Evolutionary conservation across 2,329 filamentous ascomycete genomes (phyloP), one percentile per base, ranked within the genome.

Genomic region (Pseudogymnoascus sp.): DNA sequence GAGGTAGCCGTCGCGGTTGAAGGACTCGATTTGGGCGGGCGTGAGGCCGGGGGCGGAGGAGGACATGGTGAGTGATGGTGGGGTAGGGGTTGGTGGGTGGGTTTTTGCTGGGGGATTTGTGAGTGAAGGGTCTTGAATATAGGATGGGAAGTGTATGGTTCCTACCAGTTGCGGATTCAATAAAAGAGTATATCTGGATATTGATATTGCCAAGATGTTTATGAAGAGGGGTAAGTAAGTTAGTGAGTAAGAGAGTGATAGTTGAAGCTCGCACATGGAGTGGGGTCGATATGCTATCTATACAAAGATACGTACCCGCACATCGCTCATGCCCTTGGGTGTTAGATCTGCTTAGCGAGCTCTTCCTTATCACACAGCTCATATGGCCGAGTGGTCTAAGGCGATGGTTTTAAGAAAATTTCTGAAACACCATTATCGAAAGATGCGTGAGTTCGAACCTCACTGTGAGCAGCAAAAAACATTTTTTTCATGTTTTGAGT

Each of bases 1-100:
- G 65, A 97, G 87, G 78, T 96, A 97, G 77, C 95, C 95, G 78
- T 97, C 90, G 61, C 84, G 80, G 69, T 88, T 75, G 80, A 96
- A 97, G 71, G 82, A 80, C 60, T 82, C 74, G 57, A 95, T 78
- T 73, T 97, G 92, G 33, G 83, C 80, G 47, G 85, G 76, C 15
- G 87, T 88, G 64, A 97, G 88, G 64, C 88, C 88, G 10, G 17
- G 19, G 8, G 57, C 11, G 21, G 21, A 31, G 21, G 21, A 31
- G 35, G 31, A 36, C 57, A 40, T 60, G 31, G 36, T 60, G 21
- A 36, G 36, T 60, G 21, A 36, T 38, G 57, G 57, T 2, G 31
- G 57, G 31, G n/a, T 17, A 5, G 23, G 57, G 60, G 26, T 62
- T 36, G 31, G 9, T 15, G 1, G 11, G 8, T 60, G 28, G 31